Base-by-base conservation (phyloP, 495 filamentous ascomycete genomes). In the Penicillium steckii region DNA sequence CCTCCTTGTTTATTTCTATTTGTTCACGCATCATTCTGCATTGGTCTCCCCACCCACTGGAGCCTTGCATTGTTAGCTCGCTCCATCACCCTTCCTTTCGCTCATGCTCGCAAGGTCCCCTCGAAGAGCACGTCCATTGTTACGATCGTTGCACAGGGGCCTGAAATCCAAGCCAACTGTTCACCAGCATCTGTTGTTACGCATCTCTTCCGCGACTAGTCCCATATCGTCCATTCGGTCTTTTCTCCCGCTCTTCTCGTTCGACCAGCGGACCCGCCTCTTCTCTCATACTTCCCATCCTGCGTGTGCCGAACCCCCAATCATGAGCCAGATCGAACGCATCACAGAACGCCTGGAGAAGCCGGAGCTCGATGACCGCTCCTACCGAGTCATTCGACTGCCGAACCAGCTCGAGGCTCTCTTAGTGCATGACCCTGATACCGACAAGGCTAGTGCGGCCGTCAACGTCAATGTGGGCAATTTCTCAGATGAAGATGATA, bases 401-500 rank as follows among this genome's bases (percentile, higher is more conserved):
- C 74, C 84, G 3, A 99, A 97, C 67, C 73, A 91, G 71, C 83
- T 99, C n/a, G 95, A 99, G 74, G 94, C 84, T 17, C 80, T 97
- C 4, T 70, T 99, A 33, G 94, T 97, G 26, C 94, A 97, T 69
- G 94, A 99, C 68, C 83, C 89, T 5, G 88, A 95, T 43, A 95
- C 93, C 3, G 94, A 99, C 74, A 99, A 97, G 79, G 91, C 92
- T 51, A 93, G 90, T 61, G 95, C 91, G 18, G 89, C 92, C 26
- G 81, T 97, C 64, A 95, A 97, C 69, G 91, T 97, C 64, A 91
- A 96, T 71, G 94, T 95, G 8, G 94, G 94, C 24, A 95, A 88
- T 69, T 97, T 95, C 70, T 94, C 89, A 62, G 94, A 99, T 62
- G 79, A 84, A 56, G 84, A 88, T 64, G 87, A 91, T 58, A 87